Base-by-base conservation (phyloP, 768 basidiomycete species). In the Dictyophora rubrovolvata region DNA sequence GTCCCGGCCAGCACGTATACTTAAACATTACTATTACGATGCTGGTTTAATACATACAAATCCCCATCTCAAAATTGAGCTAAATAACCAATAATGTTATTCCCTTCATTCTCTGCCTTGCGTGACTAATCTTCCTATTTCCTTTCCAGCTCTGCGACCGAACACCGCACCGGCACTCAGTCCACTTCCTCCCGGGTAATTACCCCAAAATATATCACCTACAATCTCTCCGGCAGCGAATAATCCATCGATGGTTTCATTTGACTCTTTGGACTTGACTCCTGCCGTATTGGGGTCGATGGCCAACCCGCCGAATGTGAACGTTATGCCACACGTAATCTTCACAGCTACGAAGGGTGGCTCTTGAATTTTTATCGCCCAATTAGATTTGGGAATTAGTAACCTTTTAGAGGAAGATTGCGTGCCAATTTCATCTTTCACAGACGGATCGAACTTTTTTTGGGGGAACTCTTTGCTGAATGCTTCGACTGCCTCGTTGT, bases 171-270 rank as follows among this genome's bases (percentile, higher is more conserved):
- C 83, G 4, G 79, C 79, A 16, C 79, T 85, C 60, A 86, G 64
- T 20, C 84, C 85, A 63, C 82, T 84, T 16, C 84, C 84, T 2
- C 85, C 84, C 0, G 86, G 86, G 65, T 87, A 87, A 64, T 86
- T 87, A 21, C 71, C 68, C 61, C 79, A 81, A 64, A 82, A 87
- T 52, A 87, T 64, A 11, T 78, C 79, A 5, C 84, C 84, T 0
- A 86, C 79, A 76, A 86, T 81, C 68, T 86, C 86, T 14, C 85
- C 86, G 1, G 83, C 74, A 63, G 81, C 84, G 67, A 81, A 85
- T 42, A 87, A 65, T 1, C 85, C 83, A 8, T 63, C 67, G 36
- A 87, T 82, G 11, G 67, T 64, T 16, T 67, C 63, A 10, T 73
- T 74, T 1, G 69, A 75, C 53, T 66, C 64, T 23, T 73, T 73